Evolutionary conservation across 148 eudicot genomes (phyloP).

Genomic region (Vaccinium macrocarpon): DNA sequence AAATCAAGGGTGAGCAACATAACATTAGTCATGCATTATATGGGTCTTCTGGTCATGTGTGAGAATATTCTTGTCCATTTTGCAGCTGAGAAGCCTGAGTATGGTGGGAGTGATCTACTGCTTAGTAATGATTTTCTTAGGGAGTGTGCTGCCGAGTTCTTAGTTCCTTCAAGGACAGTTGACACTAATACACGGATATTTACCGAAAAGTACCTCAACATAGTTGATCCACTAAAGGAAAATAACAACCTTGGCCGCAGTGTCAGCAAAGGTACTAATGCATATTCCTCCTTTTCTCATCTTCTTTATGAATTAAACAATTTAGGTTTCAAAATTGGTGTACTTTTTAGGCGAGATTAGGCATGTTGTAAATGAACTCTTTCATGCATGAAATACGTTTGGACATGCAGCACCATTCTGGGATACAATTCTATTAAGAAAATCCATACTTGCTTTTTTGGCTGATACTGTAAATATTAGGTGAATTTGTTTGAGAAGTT

Average conservation of each 20-base stretch:
- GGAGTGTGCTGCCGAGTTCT: constrained; percentile 53
- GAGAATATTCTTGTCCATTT: constrained; percentile 12
- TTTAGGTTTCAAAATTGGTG: not conserved
- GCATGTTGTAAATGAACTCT: not conserved
- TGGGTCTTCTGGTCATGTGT: not conserved
- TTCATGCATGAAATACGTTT: not conserved
- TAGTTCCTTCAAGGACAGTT: constrained; percentile 60
- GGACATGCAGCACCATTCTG: not conserved
- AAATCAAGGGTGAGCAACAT: constrained; percentile 59
- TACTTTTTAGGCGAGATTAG: not conserved
- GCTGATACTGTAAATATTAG: not conserved
- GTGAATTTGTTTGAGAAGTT: not conserved
- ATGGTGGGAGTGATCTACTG: constrained; percentile 47
- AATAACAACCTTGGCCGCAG: constrained; percentile 95
- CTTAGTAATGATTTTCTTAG: constrained; percentile 62
- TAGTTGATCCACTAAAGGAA: constrained; percentile 86
- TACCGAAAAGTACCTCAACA: constrained; percentile 69
- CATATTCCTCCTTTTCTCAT: not conserved
- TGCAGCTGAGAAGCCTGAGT: constrained; percentile 73
- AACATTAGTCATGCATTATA: not conserved
- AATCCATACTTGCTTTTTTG: not conserved
- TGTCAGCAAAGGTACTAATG: constrained; percentile 74
- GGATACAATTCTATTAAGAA: not conserved
- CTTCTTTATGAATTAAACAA: not conserved
- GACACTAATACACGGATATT: constrained; percentile 47